Evolutionary conservation across 1,284 basidiomycete species (phyloP), one percentile per base, ranked within the genome.

Genomic region (Erythrobasidium hasegawianum): DNA sequence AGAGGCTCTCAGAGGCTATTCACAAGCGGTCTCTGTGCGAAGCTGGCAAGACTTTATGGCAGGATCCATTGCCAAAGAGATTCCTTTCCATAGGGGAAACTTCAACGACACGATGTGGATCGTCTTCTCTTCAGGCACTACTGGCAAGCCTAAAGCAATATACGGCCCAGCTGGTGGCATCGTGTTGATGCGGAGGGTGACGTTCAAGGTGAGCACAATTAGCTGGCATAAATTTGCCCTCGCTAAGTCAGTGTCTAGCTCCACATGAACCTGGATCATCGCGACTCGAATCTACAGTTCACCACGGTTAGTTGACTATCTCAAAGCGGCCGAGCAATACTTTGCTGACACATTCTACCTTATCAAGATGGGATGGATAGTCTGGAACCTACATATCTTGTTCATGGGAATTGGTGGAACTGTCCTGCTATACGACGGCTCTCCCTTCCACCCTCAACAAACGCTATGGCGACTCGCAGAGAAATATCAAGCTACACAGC

Each of bases 121-220:
- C 68, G 73, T 77, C 55, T 77, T 76, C 65, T 70, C 70, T 2
- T 72, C 71, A 0, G 78, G 78, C 1, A 78, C 78, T 1, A 79
- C 78, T 0, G 78, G 78, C 18, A 75, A 77, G 64, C 78, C 78
- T 18, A 78, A 78, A 70, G 72, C 72, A 18, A 78, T 78, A 67
- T 41, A 55, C 26, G 56, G 62, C n/a, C 56, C 62, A 10, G 55
- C 56, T 45, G 62, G 40, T 29, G 62, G 55, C 14, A 55, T 58
- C 10, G 50, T 57, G 14, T 33, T 73, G 2, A 61, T 59, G 13
- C 68, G 70, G 22, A 72, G 71, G 53, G 69, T 68, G 69, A 57
- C 70, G 2, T 68, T n/a, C n/a, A n/a, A n/a, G n/a, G n/a, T n/a
- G n/a, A n/a, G n/a, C n/a, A n/a, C n/a, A n/a, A n/a, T n/a, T n/a